A percentile compares a stretch with the other conserved stretches of the same genome.
Conservation (phyloP, 306 rosid species). For the Rosa multiflora region DNA sequence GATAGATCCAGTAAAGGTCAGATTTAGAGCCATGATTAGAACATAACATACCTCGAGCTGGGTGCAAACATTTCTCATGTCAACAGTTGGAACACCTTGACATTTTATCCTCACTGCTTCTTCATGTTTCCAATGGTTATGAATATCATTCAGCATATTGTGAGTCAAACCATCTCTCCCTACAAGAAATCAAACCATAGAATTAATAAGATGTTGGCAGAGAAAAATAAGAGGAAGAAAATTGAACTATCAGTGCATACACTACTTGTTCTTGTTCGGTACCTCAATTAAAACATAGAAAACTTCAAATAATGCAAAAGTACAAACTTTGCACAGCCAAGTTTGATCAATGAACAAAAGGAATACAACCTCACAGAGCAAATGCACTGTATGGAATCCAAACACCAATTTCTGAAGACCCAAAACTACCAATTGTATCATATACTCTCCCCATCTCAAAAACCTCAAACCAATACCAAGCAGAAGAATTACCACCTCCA, state of each 20-base stretch:
- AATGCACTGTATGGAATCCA: too few species aligned
- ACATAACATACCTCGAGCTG: conserved; percentile 30
- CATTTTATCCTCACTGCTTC: conserved; percentile 91
- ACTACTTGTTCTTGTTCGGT: not conserved
- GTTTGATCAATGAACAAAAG: too few species aligned
- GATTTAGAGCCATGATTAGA: conserved; percentile 1
- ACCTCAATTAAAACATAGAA: not conserved
- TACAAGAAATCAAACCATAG: conserved; percentile 30
- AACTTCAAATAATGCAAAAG: not conserved
- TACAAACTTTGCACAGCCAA: not conserved
- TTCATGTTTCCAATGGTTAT: conserved; percentile 71
- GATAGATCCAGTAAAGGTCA: too few species aligned
- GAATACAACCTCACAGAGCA: too few species aligned
- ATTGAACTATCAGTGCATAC: not conserved
- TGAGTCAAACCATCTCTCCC: conserved; percentile 98
- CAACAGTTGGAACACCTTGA: conserved; percentile 88
- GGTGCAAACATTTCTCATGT: conserved; percentile 80
- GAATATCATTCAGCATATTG: conserved; percentile 86
- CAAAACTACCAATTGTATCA: too few species aligned
- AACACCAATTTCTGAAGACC: too few species aligned
- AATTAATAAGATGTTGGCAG: too few species aligned
- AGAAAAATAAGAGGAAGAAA: not conserved
- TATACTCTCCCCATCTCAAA: too few species aligned
- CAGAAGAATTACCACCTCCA: too few species aligned
- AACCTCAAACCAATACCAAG: too few species aligned